A percentile compares a stretch with the other conserved stretches of the same genome.
Evolutionary conservation across 768 basidiomycete species (phyloP).

Genomic region (Mycena kentingensis): DNA sequence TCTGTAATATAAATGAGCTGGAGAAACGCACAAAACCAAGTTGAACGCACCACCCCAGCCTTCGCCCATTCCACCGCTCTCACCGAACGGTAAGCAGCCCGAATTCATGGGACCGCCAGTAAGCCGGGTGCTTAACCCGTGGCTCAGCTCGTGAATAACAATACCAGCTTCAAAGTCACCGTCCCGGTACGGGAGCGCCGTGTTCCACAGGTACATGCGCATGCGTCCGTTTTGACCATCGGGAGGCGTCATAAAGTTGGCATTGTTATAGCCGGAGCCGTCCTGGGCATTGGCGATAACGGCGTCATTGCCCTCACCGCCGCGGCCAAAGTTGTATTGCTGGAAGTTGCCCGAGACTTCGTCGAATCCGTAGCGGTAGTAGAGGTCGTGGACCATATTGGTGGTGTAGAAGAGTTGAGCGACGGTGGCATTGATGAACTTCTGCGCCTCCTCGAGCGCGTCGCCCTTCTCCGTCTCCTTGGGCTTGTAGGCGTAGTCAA

Average conservation of each 20-base stretch:
- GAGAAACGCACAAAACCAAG: background rate
- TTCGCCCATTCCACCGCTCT: constrained; percentile 96
- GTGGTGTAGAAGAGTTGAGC: constrained; percentile 88
- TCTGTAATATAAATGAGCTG: constrained; percentile 39
- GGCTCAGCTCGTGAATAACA: constrained; percentile 86
- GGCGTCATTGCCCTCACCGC: constrained; percentile 84
- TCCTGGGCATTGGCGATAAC: constrained; percentile 97
- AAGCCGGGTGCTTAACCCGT: constrained; percentile 90
- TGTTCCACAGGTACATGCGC: constrained; percentile 98
- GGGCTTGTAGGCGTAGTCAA: constrained; percentile 80
- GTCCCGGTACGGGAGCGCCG: constrained; percentile 85
- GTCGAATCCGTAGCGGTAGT: constrained; percentile 90
- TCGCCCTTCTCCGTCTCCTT: constrained; percentile 53
- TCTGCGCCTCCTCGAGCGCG: constrained; percentile 70
- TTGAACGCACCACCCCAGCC: constrained; percentile 77
- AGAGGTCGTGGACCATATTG: constrained; percentile 81
- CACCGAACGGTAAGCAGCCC: constrained; percentile 93
- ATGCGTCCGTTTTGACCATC: constrained; percentile 88
- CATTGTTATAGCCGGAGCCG: constrained; percentile 90
- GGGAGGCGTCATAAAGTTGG: constrained; percentile 87
- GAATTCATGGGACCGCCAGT: constrained; percentile 94
- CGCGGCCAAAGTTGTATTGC: constrained; percentile 92
- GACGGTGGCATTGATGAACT: constrained; percentile 84
- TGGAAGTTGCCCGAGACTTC: constrained; percentile 96
- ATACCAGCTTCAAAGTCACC: constrained; percentile 97